Evolutionary conservation across 306 rosid species (phyloP).

Genomic region (Nissolia schottii): DNA sequence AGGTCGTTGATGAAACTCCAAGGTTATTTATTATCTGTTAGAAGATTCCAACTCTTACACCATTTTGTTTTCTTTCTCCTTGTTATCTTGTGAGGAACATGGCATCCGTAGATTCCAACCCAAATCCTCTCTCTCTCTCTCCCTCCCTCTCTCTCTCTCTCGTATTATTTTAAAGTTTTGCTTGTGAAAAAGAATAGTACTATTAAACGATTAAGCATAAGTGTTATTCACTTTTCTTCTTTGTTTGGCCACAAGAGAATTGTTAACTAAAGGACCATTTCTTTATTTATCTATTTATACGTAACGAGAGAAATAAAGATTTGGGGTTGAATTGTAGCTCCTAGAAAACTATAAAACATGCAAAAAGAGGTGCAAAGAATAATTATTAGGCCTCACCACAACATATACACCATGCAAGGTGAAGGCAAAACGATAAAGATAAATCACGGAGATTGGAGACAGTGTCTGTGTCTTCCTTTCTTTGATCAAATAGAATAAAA

Average conservation of each 20-base stretch:
- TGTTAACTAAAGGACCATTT: not conserved
- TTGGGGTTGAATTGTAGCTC: slow-evolving; percentile 10
- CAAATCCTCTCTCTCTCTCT: not conserved
- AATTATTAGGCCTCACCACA: not conserved
- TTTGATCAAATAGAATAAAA: slow-evolving; percentile 25
- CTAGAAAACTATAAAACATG: slow-evolving; percentile 15
- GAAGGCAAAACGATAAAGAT: not conserved
- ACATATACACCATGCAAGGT: not conserved
- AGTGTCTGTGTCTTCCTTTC: slow-evolving; percentile 17
- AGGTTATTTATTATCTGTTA: slow-evolving; percentile 18
- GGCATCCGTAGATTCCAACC: slow-evolving; percentile 35
- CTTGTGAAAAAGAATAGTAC: not conserved
- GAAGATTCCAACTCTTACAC: slow-evolving; percentile 41
- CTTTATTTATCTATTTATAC: too few species aligned
- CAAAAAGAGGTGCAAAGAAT: slow-evolving; percentile 9
- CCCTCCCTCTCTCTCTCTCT: not conserved
- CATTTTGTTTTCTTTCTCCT: slow-evolving; percentile 36
- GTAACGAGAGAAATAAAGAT: slow-evolving; percentile 14
- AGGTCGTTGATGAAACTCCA: slow-evolving; percentile 24
- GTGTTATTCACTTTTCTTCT: not conserved
- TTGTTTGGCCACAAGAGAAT: not conserved
- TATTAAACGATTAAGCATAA: not conserved
- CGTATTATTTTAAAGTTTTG: slow-evolving; percentile 1
- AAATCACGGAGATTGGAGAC: slow-evolving; percentile 6
- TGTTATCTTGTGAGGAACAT: slow-evolving; percentile 33